These are phyloP conservation scores for Epichloe amarillans DNA, from an alignment of 2,329 filamentous ascomycete species.

Conservation along the genomic window DNA sequence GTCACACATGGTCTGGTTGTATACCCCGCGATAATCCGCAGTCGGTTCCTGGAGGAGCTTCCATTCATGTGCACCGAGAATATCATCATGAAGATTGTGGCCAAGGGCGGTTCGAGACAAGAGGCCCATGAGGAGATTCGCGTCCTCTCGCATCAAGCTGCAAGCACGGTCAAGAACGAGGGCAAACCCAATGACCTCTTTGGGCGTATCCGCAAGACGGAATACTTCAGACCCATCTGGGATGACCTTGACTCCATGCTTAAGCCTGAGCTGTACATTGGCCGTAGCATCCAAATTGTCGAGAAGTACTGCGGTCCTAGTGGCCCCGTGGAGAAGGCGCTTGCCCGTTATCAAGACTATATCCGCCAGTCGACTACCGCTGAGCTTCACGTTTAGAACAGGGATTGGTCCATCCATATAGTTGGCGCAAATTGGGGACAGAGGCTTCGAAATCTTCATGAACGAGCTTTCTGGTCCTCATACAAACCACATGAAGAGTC, in stretches of 20 bases:
- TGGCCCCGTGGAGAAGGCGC: constrained; percentile 24
- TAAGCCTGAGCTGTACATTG: constrained; percentile 41
- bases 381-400: constrained; percentile 3
- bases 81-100: constrained; percentile 67
- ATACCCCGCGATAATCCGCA: constrained; percentile 60
- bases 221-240: constrained; percentile 65
- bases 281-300: constrained; percentile 31
- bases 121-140: constrained; percentile 81
- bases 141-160: constrained; percentile 67
- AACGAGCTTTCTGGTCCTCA: constrained; percentile 54
- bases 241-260: constrained; percentile 55
- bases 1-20: constrained; percentile 58
- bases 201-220: constrained; percentile 55
- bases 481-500: constrained; percentile 44
- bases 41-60: constrained; percentile 59
- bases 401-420: too few relatives aligned
- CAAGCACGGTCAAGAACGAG: constrained; percentile 40
- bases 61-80: constrained; percentile 66
- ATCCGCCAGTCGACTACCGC: constrained; percentile 13
- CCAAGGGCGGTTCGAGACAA: constrained; percentile 58
- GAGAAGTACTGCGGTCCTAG: constrained; percentile 29
- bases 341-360: constrained; percentile 24
- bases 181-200: constrained; percentile 73
- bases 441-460: constrained; percentile 56
- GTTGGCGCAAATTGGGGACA: constrained; percentile 23